A percentile compares a stretch with the other conserved stretches of the same genome.
Evolutionary conservation across 1,284 basidiomycete genomes (phyloP).

Genomic region (Cronartium quercuum): DNA sequence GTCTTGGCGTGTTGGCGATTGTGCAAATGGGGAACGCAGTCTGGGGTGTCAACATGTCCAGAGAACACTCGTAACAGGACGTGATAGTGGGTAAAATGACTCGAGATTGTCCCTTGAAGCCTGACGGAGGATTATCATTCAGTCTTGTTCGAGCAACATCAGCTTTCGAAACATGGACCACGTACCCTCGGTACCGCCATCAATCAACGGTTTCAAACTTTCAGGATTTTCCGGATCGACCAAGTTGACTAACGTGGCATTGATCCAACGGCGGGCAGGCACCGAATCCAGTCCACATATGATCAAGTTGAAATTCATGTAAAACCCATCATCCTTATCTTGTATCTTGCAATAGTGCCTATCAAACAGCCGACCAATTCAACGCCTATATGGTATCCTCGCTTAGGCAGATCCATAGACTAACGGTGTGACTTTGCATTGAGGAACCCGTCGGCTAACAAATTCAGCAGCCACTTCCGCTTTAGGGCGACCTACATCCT

Average conservation of each 20-base stretch:
- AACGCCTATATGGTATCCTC: not conserved
- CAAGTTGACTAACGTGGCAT: conserved; percentile 89
- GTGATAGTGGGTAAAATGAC: conserved; percentile 93
- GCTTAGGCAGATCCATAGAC: conserved; percentile 46
- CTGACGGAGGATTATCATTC: conserved; percentile 52
- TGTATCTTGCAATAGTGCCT: conserved; percentile 97
- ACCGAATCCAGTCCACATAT: conserved; percentile 98
- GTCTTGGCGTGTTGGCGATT: conserved; percentile 94
- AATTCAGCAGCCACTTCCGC: conserved; percentile 89
- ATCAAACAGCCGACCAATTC: conserved; percentile 34
- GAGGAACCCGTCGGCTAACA: conserved; percentile 88
- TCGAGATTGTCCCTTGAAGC: conserved; percentile 96
- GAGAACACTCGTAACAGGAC: conserved; percentile 95
- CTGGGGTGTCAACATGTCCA: conserved; percentile 96
- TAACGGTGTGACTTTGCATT: conserved; percentile 86
- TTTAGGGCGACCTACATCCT: conserved; percentile 91
- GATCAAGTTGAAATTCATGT: conserved; percentile 91
- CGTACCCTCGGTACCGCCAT: conserved; percentile 93
- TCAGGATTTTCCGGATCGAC: conserved; percentile 86
- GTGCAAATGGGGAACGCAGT: conserved; percentile 98
- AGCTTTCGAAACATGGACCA: not conserved
- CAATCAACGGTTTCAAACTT: conserved; percentile 93
- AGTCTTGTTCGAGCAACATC: not conserved
- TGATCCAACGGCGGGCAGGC: conserved; percentile 96
- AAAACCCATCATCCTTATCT: conserved; percentile 93